Conservation (phyloP, 2,329 filamentous ascomycete species). For the Pseudogymnoascus pannorum region DNA sequence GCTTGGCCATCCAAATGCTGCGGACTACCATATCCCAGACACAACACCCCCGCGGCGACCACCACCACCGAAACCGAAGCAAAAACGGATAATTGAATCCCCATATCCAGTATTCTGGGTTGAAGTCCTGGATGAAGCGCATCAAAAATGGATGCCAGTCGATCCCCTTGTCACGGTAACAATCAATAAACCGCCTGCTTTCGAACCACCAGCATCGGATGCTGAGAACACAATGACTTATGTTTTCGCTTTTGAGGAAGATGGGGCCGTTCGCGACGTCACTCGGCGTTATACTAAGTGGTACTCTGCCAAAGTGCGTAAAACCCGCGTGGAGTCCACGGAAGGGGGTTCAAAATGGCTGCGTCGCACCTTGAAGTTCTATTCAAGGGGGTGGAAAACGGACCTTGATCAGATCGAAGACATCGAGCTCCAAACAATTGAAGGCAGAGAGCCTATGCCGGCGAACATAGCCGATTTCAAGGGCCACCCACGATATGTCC, state of each 20-base stretch:
- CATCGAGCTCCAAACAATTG: constrained; percentile 62
- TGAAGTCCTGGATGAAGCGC: constrained; percentile 76
- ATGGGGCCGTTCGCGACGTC: constrained; percentile 73
- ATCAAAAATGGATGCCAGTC: constrained; percentile 86
- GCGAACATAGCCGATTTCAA: constrained; percentile 83
- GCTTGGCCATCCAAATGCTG: constrained; percentile 35
- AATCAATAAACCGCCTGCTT: constrained; percentile 64
- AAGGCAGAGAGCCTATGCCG: constrained; percentile 75
- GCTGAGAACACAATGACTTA: constrained; percentile 72
- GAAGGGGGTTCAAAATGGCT: constrained; percentile 47
- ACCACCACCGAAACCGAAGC: constrained; percentile 28
- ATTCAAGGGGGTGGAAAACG: constrained; percentile 34
- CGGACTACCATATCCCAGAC: constrained; percentile 44
- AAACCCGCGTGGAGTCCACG: constrained; percentile 64
- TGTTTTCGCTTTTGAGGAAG: constrained; percentile 75
- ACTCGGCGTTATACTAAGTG: constrained; percentile 81
- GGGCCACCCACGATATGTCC: constrained; percentile 72
- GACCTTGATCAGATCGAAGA: constrained; percentile 82
- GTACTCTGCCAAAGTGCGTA: constrained; percentile 84
- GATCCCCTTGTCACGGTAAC: constrained; percentile 78
- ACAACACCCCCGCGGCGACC: constrained; percentile 31
- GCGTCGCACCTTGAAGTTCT: constrained; percentile 43
- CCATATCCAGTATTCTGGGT: constrained; percentile 87
- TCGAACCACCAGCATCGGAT: constrained; percentile 80
- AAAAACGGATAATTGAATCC: constrained; percentile 55